Conservation (phyloP, 352 stramenopile species). For the Aphanomyces astaci region DNA sequence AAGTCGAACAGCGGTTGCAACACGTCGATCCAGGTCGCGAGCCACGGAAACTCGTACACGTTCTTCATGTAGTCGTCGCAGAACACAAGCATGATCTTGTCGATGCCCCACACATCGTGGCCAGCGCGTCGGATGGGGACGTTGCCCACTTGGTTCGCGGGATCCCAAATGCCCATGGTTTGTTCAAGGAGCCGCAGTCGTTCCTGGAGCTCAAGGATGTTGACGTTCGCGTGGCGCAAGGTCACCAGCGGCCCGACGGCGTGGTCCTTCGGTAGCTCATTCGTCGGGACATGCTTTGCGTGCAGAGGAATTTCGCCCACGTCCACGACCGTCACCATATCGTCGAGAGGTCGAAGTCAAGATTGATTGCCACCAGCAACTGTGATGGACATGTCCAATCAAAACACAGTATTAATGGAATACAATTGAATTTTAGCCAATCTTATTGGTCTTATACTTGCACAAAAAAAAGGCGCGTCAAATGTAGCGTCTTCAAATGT, state of each 20-base stretch:
- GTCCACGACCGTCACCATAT: background rate
- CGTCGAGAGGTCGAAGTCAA: background rate
- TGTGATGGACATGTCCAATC: background rate
- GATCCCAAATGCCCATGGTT: constrained; percentile 49
- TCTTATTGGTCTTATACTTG: too few relatives aligned
- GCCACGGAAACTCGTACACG: constrained; percentile 95
- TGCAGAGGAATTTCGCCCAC: constrained; percentile 13
- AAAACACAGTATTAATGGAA: background rate
- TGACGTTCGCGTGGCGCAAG: background rate
- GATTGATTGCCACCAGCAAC: background rate
- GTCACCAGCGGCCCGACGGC: background rate
- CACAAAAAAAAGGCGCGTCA: too few relatives aligned
- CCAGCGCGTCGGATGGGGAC: constrained; percentile 89
- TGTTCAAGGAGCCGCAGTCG: background rate
- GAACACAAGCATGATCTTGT: constrained; percentile 97
- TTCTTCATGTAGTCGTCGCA: constrained; percentile 97
- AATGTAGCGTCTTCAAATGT: too few relatives aligned
- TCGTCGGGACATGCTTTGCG: constrained; percentile 1
- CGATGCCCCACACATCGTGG: constrained; percentile 97
- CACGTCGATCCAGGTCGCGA: constrained; percentile 69
- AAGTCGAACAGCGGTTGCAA: constrained; percentile 84
- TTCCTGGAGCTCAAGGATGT: constrained; percentile 3
- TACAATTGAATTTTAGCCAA: too few relatives aligned
- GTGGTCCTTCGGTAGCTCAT: background rate
- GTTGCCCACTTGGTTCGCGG: constrained; percentile 67